Evolutionary conservation across 163 green algal species (phyloP).

Genomic region (Prototheca wickerhamii): DNA sequence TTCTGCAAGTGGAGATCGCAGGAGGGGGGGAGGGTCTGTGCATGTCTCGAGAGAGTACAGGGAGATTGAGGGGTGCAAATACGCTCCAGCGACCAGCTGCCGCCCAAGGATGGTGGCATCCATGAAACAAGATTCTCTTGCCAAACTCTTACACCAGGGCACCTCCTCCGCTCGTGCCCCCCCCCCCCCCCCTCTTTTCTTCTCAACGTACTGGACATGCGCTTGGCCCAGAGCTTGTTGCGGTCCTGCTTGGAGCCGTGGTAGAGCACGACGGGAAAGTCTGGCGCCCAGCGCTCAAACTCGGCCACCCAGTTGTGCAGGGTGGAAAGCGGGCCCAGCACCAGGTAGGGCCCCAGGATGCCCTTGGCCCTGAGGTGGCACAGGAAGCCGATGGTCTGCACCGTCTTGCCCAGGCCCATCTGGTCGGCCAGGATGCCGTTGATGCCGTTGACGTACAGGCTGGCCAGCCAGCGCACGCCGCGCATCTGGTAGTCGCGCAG

Average conservation of each 20-base stretch:
- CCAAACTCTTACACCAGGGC: too few species aligned
- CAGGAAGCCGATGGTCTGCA: slow-evolving; percentile 95
- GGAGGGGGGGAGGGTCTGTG: too few species aligned
- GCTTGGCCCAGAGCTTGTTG: slow-evolving; percentile 43
- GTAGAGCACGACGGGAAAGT: slow-evolving; percentile 80
- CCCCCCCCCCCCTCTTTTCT: neutral
- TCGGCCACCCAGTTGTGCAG: slow-evolving; percentile 92
- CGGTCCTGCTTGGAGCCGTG: slow-evolving; percentile 83
- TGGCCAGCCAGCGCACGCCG: slow-evolving; percentile 90
- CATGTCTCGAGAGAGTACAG: too few species aligned
- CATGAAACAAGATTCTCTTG: too few species aligned
- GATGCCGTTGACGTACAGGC: slow-evolving; percentile 90
- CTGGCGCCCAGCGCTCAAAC: slow-evolving; percentile 77
- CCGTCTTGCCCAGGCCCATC: slow-evolving; percentile 96
- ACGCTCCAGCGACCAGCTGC: too few species aligned
- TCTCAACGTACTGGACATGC: slow-evolving; percentile 28
- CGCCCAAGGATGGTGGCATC: too few species aligned
- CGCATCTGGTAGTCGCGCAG: slow-evolving; percentile 90
- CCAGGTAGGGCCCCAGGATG: slow-evolving; percentile 44
- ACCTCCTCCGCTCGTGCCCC: too few species aligned
- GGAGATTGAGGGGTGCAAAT: too few species aligned
- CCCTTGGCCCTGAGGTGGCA: slow-evolving; percentile 71
- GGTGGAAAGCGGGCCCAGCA: slow-evolving; percentile 88
- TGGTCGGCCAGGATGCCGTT: slow-evolving; percentile 95
- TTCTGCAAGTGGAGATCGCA: neutral